Conservation (phyloP, 306 rosid species). For the Datisca glomerata region DNA sequence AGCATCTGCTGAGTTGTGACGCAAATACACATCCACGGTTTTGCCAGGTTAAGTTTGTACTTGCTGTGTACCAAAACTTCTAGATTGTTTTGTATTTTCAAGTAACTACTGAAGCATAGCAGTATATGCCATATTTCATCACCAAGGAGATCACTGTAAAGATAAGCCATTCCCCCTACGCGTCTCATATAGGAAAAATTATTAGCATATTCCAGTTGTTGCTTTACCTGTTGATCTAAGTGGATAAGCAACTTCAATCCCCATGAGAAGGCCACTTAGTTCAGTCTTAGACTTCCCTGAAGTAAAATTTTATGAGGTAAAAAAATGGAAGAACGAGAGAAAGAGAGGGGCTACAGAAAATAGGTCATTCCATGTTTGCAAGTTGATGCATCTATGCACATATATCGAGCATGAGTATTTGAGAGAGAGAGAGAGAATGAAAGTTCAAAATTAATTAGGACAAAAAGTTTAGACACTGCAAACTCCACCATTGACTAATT, state of each 20-base stretch:
- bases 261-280: slow-evolving; percentile 2
- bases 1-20: no score
- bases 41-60: background rate
- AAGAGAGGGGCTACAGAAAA: no score
- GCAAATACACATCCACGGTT: no score
- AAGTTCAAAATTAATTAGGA: no score
- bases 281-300: slow-evolving; percentile 20
- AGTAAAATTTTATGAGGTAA: slow-evolving; percentile 1
- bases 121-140: no score
- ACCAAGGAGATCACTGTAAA: background rate
- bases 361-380: no score
- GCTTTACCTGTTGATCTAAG: slow-evolving; percentile 10
- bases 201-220: background rate
- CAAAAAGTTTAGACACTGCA: no score
- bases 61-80: background rate
- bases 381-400: no score
- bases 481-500: no score
- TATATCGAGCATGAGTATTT: no score
- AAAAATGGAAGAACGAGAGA: background rate
- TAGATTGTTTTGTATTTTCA: background rate
- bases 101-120: no score
- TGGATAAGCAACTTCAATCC: slow-evolving; percentile 11
- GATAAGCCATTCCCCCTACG: background rate
- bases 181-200: background rate
- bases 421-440: no score